phyloP scores from a whole-genome alignment of 371 early-diverging fungal genomes.

The Lichtheimia corymbifera region DNA sequence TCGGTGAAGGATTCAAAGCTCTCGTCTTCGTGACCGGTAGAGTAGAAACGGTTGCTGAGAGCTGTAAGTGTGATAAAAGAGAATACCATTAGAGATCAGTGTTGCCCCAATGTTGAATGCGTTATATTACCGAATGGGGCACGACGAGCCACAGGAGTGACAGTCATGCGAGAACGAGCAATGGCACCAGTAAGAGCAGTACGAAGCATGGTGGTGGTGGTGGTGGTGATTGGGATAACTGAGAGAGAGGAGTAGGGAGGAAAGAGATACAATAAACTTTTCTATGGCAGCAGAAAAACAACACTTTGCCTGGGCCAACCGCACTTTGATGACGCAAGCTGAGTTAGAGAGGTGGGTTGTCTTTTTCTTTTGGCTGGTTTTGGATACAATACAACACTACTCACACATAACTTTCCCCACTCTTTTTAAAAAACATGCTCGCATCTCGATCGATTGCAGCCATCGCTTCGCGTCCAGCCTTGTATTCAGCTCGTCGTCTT shows the following conservation, averaged over 20 bases:
- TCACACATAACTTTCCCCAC: background rate
- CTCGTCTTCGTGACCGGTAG: slow-evolving; percentile 74
- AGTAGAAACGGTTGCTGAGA: slow-evolving; percentile 59
- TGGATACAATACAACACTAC: background rate
- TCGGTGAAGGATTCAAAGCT: slow-evolving; percentile 80
- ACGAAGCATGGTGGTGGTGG: slow-evolving; percentile 46
- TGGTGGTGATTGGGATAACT: background rate
- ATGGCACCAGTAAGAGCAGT: slow-evolving; percentile 47
- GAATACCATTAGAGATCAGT: background rate
- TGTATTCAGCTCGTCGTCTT: slow-evolving; percentile 6
- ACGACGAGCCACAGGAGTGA: slow-evolving; percentile 14
- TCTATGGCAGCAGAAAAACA: background rate
- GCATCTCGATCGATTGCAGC: slow-evolving; percentile 1
- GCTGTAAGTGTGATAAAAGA: slow-evolving; percentile 13
- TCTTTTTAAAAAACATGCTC: background rate
- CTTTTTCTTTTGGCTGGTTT: background rate
- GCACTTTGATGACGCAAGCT: background rate
- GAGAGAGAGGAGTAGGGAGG: slow-evolving; percentile 1
- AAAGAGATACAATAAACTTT: background rate
- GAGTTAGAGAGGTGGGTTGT: no score
- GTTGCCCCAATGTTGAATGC: background rate
- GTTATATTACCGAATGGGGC: slow-evolving; percentile 7
- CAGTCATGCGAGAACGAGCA: slow-evolving; percentile 37
- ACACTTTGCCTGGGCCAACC: background rate
- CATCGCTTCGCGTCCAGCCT: background rate